phyloP scores from a whole-genome alignment of 306 rosid species.

The Pyrus bretschneideri region DNA sequence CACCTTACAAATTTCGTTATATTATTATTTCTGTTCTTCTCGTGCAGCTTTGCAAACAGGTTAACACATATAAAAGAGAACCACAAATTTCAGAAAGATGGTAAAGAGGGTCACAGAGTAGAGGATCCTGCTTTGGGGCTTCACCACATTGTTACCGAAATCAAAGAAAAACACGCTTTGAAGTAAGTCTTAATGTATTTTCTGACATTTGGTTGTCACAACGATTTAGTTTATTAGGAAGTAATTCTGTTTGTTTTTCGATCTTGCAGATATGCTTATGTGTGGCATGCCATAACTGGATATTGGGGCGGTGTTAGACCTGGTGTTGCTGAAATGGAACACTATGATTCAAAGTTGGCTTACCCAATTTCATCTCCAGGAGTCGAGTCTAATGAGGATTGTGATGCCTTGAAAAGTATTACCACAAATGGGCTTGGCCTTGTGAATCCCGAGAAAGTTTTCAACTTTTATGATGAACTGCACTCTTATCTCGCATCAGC shows the following conservation, averaged over 20 bases:
- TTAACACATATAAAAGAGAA: slow-evolving; percentile 71
- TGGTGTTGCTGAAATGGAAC: slow-evolving; percentile 58
- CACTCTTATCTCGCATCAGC: slow-evolving; percentile 77
- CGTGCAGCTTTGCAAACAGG: slow-evolving; percentile 71
- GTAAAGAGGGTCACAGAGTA: slow-evolving; percentile 56
- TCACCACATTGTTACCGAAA: slow-evolving; percentile 49
- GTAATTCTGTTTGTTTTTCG: slow-evolving; percentile 11
- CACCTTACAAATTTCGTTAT: not conserved
- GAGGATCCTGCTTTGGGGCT: slow-evolving; percentile 72
- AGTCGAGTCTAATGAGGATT: slow-evolving; percentile 58
- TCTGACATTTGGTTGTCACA: not conserved
- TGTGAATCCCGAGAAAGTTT: slow-evolving; percentile 75
- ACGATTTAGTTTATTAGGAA: too few relatives aligned
- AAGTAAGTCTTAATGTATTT: slow-evolving; percentile 34
- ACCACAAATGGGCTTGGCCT: slow-evolving; percentile 75
- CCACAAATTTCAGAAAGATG: slow-evolving; percentile 79
- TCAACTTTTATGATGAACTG: slow-evolving; percentile 70
- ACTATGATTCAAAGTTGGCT: slow-evolving; percentile 56
- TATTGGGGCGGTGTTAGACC: slow-evolving; percentile 94
- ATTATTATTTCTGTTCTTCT: not conserved
- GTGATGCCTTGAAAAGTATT: slow-evolving; percentile 52
- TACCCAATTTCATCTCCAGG: slow-evolving; percentile 75
- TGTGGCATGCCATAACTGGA: slow-evolving; percentile 92
- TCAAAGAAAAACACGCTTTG: slow-evolving; percentile 40
- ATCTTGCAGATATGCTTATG: slow-evolving; percentile 53